A percentile compares a stretch with the other conserved stretches of the same genome.
These are phyloP conservation scores for Pestalotiopsis fici DNA, from an alignment of 2,329 filamentous ascomycete genomes.

Conservation along the genomic window DNA sequence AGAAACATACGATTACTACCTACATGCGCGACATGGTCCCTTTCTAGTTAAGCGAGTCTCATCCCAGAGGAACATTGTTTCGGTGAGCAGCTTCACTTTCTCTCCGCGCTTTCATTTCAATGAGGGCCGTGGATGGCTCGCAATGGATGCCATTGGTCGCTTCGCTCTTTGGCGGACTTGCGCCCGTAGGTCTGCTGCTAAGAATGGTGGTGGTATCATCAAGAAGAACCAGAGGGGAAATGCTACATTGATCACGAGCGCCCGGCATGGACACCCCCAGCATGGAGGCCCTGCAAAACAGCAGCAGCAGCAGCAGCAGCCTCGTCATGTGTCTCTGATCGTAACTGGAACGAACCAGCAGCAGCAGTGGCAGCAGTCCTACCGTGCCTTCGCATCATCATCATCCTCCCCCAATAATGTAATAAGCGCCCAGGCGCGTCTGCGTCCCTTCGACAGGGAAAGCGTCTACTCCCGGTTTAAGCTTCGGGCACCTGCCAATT, in stretches of 20 bases:
- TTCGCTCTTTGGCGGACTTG: background rate
- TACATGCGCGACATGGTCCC: background rate
- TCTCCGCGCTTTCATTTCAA: background rate
- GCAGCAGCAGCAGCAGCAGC: background rate
- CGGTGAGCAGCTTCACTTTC: background rate
- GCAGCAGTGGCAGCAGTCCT: background rate
- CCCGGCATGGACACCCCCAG: background rate
- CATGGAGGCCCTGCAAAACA: background rate
- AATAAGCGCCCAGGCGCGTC: background rate
- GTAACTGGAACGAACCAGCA: background rate
- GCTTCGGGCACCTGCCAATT: slow-evolving; percentile 7
- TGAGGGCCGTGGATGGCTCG: background rate
- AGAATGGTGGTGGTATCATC: background rate
- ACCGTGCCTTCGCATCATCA: background rate
- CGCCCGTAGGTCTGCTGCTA: background rate
- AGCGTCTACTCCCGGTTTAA: background rate
- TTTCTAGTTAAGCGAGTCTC: background rate
- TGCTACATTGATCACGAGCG: background rate
- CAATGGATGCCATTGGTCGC: slow-evolving; percentile 4
- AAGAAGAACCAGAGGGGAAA: background rate
- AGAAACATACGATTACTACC: background rate
- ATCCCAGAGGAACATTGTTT: background rate
- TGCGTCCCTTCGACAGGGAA: background rate
- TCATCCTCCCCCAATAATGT: background rate
- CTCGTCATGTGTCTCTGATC: background rate